Evolutionary conservation across 2,329 filamentous ascomycete genomes (phyloP).

Genomic region (Aspergillus oerlinghausenensis): DNA sequence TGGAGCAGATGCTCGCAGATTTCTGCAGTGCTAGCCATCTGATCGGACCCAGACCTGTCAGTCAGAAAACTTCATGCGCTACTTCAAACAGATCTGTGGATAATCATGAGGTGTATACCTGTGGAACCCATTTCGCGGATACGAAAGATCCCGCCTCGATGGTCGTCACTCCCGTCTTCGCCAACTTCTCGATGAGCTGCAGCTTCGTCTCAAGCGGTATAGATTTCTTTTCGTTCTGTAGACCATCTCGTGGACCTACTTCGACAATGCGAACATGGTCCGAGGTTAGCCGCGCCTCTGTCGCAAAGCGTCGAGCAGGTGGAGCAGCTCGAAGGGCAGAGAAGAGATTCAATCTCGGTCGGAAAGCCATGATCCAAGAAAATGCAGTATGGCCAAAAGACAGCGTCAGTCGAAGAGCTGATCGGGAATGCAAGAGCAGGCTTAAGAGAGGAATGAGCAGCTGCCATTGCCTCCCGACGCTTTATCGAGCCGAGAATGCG

Average conservation of each 20-base stretch:
- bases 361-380: constrained; percentile 18
- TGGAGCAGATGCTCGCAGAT: constrained; percentile 54
- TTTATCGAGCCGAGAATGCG: constrained; percentile 17
- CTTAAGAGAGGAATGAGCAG: constrained; percentile 2
- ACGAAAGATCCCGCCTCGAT: constrained; percentile 53
- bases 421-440: neutral
- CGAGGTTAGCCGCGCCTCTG: constrained; percentile 39
- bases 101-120: constrained; percentile 32
- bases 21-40: constrained; percentile 63
- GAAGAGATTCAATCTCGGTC: constrained; percentile 25
- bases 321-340: constrained; percentile 21
- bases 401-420: neutral
- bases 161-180: constrained; percentile 45
- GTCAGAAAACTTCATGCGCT: neutral
- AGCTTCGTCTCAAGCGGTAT: constrained; percentile 48
- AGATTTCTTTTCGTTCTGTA: constrained; percentile 50
- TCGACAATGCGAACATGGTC: constrained; percentile 52
- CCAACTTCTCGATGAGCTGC: constrained; percentile 45
- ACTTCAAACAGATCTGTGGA: neutral
- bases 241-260: constrained; percentile 50
- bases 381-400: neutral
- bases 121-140: constrained; percentile 51
- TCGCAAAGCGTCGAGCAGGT: constrained; percentile 29
- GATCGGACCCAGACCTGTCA: neutral
- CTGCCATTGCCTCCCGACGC: neutral